A percentile compares a stretch with the other conserved stretches of the same genome.
phyloP scores from a whole-genome alignment of 345 rosid genomes.

The Gossypium mustelinum region DNA sequence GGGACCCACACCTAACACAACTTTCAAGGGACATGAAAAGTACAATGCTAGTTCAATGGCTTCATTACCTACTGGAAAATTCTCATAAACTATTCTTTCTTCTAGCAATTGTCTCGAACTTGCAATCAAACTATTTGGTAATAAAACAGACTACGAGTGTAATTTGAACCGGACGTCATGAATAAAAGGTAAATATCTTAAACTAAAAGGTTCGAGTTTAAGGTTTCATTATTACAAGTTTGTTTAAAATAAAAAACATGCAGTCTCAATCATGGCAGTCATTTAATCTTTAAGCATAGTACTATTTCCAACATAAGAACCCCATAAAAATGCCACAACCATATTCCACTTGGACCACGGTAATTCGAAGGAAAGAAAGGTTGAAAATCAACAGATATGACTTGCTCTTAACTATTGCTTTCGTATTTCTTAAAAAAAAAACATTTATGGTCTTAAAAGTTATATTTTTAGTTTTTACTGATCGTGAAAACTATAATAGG shows the following conservation, averaged over 20 bases:
- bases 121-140: background rate
- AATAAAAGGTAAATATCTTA: background rate
- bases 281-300: background rate
- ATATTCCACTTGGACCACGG: background rate
- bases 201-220: background rate
- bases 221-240: background rate
- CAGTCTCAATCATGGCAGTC: background rate
- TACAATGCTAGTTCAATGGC: background rate
- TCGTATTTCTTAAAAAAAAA: background rate
- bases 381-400: background rate
- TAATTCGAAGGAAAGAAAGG: background rate
- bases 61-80: background rate
- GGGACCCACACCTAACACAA: no score
- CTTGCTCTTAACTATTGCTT: background rate
- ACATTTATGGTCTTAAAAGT: background rate
- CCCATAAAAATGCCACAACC: background rate
- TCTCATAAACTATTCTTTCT: background rate
- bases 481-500: background rate
- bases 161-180: background rate
- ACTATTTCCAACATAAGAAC: background rate
- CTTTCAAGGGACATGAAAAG: background rate
- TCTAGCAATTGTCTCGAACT: background rate
- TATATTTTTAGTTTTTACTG: background rate
- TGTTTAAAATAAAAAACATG: background rate
- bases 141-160: background rate